Evolutionary conservation across 2,329 filamentous ascomycete genomes (phyloP).

Genomic region (Exophiala spinifera): DNA sequence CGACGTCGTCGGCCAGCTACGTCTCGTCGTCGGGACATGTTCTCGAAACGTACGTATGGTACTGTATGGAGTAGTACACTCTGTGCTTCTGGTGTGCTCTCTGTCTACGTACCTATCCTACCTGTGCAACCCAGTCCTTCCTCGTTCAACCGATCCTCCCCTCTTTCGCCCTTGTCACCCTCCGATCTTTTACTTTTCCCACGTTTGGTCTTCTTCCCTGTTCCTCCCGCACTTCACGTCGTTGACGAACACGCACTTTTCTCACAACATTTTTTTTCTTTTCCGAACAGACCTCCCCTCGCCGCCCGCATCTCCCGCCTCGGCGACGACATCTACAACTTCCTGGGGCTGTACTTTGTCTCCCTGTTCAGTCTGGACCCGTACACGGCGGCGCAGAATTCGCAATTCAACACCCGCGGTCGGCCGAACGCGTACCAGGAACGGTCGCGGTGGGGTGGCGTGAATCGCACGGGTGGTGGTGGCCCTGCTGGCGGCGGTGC

Average conservation of each 20-base stretch:
- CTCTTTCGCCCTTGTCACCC: too few species aligned
- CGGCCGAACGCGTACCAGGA: slow-evolving; percentile 32
- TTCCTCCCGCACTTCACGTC: too few species aligned
- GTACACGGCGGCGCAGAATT: slow-evolving; percentile 44
- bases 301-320: slow-evolving; percentile 42
- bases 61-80: too few species aligned
- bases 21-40: slow-evolving; percentile 25
- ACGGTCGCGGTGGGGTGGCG: slow-evolving; percentile 28
- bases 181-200: too few species aligned
- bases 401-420: slow-evolving; percentile 44
- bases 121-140: too few species aligned
- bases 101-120: too few species aligned
- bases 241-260: too few species aligned
- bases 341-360: slow-evolving; percentile 49
- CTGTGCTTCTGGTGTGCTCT: too few species aligned
- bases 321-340: slow-evolving; percentile 44
- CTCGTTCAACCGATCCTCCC: too few species aligned
- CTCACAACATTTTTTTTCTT: too few species aligned
- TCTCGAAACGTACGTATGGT: slow-evolving; percentile 24
- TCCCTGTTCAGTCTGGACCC: slow-evolving; percentile 49
- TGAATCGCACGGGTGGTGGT: slow-evolving; percentile 16
- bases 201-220: too few species aligned
- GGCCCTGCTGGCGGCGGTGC: slow-evolving; percentile 27
- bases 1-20: slow-evolving; percentile 13
- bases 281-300: slow-evolving; percentile 44